These are phyloP conservation scores for Magnaporthiopsis rhizophila DNA, from an alignment of 2,329 filamentous ascomycete genomes.

Conservation along the genomic window DNA sequence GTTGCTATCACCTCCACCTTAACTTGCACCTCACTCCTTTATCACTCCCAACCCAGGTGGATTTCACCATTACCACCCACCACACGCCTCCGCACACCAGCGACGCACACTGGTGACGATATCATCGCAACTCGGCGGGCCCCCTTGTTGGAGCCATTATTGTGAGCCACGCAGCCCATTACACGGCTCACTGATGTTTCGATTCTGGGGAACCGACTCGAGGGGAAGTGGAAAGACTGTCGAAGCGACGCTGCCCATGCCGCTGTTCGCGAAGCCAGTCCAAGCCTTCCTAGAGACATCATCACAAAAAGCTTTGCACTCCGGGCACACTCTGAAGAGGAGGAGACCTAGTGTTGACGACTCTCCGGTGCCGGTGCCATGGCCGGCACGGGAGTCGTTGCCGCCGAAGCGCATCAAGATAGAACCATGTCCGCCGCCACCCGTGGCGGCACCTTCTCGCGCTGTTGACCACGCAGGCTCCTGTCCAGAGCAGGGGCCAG, in stretches of 20 bases:
- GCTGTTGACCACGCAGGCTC: slow-evolving; percentile 2
- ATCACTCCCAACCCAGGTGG: neutral
- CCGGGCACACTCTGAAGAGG: slow-evolving; percentile 12
- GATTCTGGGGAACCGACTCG: slow-evolving; percentile 51
- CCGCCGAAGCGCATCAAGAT: slow-evolving; percentile 19
- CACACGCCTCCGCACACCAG: neutral
- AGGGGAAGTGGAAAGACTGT: slow-evolving; percentile 47
- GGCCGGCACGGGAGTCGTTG: neutral
- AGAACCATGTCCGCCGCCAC: slow-evolving; percentile 19
- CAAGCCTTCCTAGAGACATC: slow-evolving; percentile 5
- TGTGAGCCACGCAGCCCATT: neutral
- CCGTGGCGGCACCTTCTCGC: slow-evolving; percentile 16
- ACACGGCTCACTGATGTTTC: slow-evolving; percentile 48
- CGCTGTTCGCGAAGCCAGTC: slow-evolving; percentile 22
- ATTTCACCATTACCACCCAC: neutral
- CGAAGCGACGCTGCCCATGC: slow-evolving; percentile 33
- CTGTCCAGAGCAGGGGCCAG: slow-evolving; percentile 1
- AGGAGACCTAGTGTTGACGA: slow-evolving; percentile 10
- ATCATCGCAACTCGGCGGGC: neutral
- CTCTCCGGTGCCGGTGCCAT: neutral
- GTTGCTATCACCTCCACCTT: neutral
- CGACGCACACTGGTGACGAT: neutral
- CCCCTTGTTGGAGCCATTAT: neutral
- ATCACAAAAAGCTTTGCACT: neutral
- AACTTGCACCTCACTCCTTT: neutral